Evolutionary conservation across 768 basidiomycete genomes (phyloP).

Genomic region (Russula lepida): DNA sequence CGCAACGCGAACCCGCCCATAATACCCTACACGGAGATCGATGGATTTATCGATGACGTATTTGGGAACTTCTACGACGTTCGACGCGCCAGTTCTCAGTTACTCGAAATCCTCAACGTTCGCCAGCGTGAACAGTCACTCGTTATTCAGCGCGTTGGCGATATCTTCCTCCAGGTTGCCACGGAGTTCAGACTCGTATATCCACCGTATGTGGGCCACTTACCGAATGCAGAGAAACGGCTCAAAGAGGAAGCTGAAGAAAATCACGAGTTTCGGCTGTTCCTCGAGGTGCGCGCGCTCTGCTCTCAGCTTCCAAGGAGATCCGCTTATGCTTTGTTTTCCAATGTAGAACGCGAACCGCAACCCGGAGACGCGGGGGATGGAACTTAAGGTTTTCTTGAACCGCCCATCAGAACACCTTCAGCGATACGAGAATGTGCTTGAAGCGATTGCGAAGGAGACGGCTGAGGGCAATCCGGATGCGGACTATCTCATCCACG

Average conservation of each 20-base stretch:
- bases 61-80: constrained; percentile 86
- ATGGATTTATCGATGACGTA: constrained; percentile 82
- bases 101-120: constrained; percentile 82
- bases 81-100: constrained; percentile 69
- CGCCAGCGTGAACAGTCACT: constrained; percentile 79
- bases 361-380: constrained; percentile 47
- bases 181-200: constrained; percentile 84
- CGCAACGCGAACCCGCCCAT: constrained; percentile 48
- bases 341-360: constrained; percentile 34
- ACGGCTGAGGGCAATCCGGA: constrained; percentile 78
- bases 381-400: constrained; percentile 73
- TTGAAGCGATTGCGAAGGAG: constrained; percentile 81
- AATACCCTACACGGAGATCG: constrained; percentile 48
- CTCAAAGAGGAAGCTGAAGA: constrained; percentile 78
- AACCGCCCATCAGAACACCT: constrained; percentile 74
- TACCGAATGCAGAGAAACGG: constrained; percentile 78
- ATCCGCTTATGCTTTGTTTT: neutral
- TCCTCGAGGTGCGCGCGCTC: constrained; percentile 60
- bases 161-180: constrained; percentile 80
- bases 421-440: constrained; percentile 73
- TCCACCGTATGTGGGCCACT: constrained; percentile 75
- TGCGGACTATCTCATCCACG: constrained; percentile 71
- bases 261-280: constrained; percentile 74
- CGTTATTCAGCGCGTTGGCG: constrained; percentile 78
- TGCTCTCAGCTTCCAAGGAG: neutral